These are phyloP conservation scores for Escovopsis sp. DNA, from an alignment of 2,329 filamentous ascomycete genomes.

Conservation along the genomic window DNA sequence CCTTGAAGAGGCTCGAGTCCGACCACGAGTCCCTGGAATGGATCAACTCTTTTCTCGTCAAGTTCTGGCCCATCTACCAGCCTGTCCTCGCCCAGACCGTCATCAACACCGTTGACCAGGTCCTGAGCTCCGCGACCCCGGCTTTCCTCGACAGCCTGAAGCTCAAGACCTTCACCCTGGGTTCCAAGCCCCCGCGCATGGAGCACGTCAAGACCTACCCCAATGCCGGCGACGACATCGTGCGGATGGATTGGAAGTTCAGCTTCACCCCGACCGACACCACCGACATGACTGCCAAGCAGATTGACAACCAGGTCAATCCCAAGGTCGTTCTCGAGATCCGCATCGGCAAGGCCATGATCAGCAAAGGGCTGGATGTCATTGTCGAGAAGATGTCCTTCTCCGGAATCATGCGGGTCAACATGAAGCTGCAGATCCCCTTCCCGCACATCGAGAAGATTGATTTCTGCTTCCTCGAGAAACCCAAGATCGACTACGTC, in stretches of 20 bases:
- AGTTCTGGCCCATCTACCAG: slow-evolving; percentile 98
- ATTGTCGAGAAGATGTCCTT: slow-evolving; percentile 98
- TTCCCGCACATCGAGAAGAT: slow-evolving; percentile 92
- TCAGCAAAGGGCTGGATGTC: slow-evolving; percentile 92
- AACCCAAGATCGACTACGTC: slow-evolving; percentile 85
- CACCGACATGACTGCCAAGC: slow-evolving; percentile 76
- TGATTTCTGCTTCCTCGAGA: slow-evolving; percentile 87
- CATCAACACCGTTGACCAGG: slow-evolving; percentile 88
- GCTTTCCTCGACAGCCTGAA: slow-evolving; percentile 87
- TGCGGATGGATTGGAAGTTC: slow-evolving; percentile 99
- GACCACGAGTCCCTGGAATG: slow-evolving; percentile 90
- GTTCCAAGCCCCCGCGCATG: slow-evolving; percentile 86
- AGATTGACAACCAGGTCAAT: slow-evolving; percentile 91
- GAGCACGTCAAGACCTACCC: slow-evolving; percentile 98
- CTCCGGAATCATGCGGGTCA: slow-evolving; percentile 87
- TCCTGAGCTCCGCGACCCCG: slow-evolving; percentile 82
- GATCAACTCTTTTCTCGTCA: slow-evolving; percentile 97
- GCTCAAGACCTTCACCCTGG: slow-evolving; percentile 84
- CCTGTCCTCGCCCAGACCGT: slow-evolving; percentile 86
- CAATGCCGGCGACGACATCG: slow-evolving; percentile 84
- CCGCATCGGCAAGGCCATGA: slow-evolving; percentile 85
- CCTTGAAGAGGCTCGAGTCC: slow-evolving; percentile 72
- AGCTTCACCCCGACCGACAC: slow-evolving; percentile 96
- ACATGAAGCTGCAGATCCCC: slow-evolving; percentile 90
- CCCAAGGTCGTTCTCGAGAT: slow-evolving; percentile 94